Base-by-base conservation (phyloP, 139 green algal genomes). In the Astrephomene gubernaculifera region DNA sequence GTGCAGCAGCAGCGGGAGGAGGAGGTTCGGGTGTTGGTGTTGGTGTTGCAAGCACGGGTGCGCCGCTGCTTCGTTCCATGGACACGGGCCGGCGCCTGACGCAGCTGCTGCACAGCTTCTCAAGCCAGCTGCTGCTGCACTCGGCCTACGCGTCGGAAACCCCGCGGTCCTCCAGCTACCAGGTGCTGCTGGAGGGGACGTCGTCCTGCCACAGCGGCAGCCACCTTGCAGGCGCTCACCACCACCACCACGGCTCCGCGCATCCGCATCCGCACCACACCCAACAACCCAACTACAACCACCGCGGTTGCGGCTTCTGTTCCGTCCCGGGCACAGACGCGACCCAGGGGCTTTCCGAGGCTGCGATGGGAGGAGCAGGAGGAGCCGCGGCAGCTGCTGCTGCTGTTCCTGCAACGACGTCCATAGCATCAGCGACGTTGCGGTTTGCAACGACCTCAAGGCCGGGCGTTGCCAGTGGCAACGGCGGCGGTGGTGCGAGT, bases 51-150 rank as follows among this genome's bases (percentile, higher is more conserved):
- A n/a, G n/a, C 43, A 76, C 22, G 39, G 41, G 57, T 29, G 19
- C 57, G 39, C 69, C 39, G 38, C 69, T 35, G 22, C n/a, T n/a
- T n/a, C 39, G 22, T 22, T 76, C 69, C 69, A 29, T 36, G 12
- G 60, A 21, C 69, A 57, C 39, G 27, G 41, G 9, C 39, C 39
- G 19, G 27, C 69, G 69, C 22, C 69, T 76, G 39, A 57, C 39
- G 41, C 69, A 76, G 69, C 69, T 76, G 25, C 25, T 76, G 27
- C 57, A 76, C 17, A 76, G 39, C 39, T 57, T 76, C 43, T 60
- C 22, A 21, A 57, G 38, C 69, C 69, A 76, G 39, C 14, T 38
- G 69, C 69, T 25, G 39, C 19, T 17, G 49, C 49, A 12, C 12
- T 57, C 49, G 49, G 12, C 49, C 12, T 17, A 57, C 12, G 12